Base-by-base conservation (phyloP, 345 rosid genomes). In the Ailanthus altissimus region DNA sequence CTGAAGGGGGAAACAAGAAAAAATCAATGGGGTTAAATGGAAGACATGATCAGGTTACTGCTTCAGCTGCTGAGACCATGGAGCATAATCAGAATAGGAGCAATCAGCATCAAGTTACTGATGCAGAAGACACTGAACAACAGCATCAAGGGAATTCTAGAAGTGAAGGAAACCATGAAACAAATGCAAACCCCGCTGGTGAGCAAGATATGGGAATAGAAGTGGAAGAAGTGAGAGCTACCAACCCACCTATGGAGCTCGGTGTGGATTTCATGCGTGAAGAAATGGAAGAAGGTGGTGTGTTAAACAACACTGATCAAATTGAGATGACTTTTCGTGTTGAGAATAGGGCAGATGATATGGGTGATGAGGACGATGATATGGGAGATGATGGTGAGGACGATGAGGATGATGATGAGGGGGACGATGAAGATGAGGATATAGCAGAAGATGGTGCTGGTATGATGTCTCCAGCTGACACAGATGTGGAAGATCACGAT, bases 331-430 rank as follows among this genome's bases (percentile, higher is more conserved):
- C 92, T 77, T 93, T 93, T 63, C 88, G 68, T 59, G 91, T 89
- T 62, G 98, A 90, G 82, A 92, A 85, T 74, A 93, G 98, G 84
- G 90, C 86, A 42, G 97, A 90, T 62, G 96, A 88, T 65, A 89
- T 87, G 89, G 93, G 89, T 62, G 98, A 94, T 86, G 98, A 85
- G 68, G 98, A 95, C 70, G 93, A 90, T 86, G 98, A 90, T 80
- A 93, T 93, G 94, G 99, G 89, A 61, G 99, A 95, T 78, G 99
- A 95, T 63, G 99, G 88, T 79, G 99, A 95, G 74, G 98, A 90
- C 50, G 93, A 90, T 1, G 97, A 88, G 26, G 97, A 91, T 26
- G 97, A 93, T 56, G 98, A 89, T 36, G 99, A 93, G 26, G 97
- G 89, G 63, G 98, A 93, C 75, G 98, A 93, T 50, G 98, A 94